Conservation (phyloP, 1,284 basidiomycete species). For the Trichosporon sp. region DNA sequence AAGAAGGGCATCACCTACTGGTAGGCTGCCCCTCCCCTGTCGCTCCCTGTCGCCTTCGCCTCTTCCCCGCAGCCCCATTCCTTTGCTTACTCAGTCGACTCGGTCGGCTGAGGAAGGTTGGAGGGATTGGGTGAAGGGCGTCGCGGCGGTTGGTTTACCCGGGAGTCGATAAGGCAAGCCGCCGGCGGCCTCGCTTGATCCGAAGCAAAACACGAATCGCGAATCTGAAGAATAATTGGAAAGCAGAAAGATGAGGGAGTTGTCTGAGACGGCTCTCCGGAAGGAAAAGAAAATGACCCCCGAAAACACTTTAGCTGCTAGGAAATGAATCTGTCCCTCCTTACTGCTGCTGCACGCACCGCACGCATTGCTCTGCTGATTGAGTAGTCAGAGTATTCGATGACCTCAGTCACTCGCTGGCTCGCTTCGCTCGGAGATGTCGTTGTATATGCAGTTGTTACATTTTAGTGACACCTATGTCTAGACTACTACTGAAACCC, state of each 20-base stretch:
- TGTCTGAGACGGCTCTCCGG: neutral
- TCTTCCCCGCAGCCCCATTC: no score
- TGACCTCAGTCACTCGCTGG: neutral
- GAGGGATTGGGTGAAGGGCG: neutral
- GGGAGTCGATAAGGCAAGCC: neutral
- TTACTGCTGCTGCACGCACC: neutral
- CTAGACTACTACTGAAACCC: slow-evolving; percentile 1
- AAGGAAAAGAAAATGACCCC: neutral
- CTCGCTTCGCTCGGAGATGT: neutral
- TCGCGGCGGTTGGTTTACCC: neutral
- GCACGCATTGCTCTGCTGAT: no score
- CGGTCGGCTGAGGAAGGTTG: neutral
- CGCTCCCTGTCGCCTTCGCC: neutral
- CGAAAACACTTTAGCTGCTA: neutral
- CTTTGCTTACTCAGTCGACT: neutral
- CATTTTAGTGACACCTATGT: slow-evolving; percentile 2
- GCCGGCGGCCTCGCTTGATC: neutral
- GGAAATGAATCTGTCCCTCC: neutral
- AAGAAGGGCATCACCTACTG: no score
- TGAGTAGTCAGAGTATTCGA: no score
- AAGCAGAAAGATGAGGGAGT: neutral
- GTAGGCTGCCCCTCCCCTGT: neutral
- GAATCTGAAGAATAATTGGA: neutral
- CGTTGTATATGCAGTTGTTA: neutral
- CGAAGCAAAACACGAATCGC: neutral